Base-by-base conservation (phyloP, 306 rosid genomes). In the Cyclanthera cordifolia region DNA sequence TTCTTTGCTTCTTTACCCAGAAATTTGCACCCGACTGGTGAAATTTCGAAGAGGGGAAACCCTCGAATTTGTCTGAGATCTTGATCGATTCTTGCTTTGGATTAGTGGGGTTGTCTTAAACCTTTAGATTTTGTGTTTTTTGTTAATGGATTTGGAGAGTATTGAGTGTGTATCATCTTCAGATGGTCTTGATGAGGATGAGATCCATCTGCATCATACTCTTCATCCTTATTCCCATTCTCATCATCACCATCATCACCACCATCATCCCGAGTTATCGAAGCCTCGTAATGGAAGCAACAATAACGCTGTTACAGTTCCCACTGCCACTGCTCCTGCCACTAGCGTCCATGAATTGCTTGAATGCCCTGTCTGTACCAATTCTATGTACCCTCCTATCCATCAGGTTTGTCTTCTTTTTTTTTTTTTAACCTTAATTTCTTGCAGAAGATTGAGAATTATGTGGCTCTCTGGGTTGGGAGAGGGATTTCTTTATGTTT, bases 371-470 rank as follows among this genome's bases (percentile, higher is more conserved):
- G 97, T 91, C 5, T 91, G 97, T 69, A 91, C 97, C 54, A 88
- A 91, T 81, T 91, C 97, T 67, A 91, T 91, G 97, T 91, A 88
- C 75, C 97, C 97, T 16, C 97, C 97, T 46, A 91, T 91, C 30
- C 97, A 91, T 73, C 97, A 91, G 97, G 97, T 86, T 4, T 37
- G 72, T 53, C 75, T 4, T 39, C 73, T 4, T 30, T 24, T 6
- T 61, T 11, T n/a, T n/a, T 28, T 28, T 28, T 28, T 2, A 28
- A 46, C 68, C 70, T 34, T 75, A 45, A 56, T 71, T 16, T 54
- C 76, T 54, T 56, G 7, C 30, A 63, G 52, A 63, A 41, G 52
- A 63, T 20, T 41, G 19, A 0, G 1, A 14, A 10, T 24, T 54
- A 1, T 53, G 17, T 51, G 23, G 43, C 10, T 43, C 48, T 12